Conservation (phyloP, 352 stramenopile genomes). For the Phytophthora pistaciae region DNA sequence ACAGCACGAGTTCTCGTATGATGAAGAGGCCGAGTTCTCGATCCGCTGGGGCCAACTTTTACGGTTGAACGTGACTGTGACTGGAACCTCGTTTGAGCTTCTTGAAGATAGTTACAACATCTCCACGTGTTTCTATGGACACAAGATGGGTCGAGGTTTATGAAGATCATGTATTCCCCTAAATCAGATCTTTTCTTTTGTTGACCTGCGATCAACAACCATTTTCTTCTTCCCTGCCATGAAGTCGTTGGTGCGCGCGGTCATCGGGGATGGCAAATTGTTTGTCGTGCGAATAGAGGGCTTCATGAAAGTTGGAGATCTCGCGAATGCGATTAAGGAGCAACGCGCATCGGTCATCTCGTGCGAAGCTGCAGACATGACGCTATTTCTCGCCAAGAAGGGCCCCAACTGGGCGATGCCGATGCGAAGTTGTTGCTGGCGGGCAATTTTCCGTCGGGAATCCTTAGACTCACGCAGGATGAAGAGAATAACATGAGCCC, state of each 20-base stretch:
- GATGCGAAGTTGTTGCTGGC: not conserved
- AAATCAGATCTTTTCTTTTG: no score
- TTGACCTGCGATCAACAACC: not conserved
- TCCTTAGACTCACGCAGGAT: not conserved
- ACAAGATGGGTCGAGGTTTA: no score
- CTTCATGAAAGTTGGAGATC: not conserved
- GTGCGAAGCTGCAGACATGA: slow-evolving; percentile 3
- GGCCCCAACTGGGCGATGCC: not conserved
- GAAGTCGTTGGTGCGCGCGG: not conserved
- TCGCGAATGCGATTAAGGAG: slow-evolving; percentile 1
- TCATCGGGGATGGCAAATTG: not conserved
- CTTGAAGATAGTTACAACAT: no score
- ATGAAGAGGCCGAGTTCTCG: no score
- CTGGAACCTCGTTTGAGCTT: no score
- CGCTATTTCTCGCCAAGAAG: slow-evolving; percentile 5
- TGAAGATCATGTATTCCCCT: no score
- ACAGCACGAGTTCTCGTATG: no score
- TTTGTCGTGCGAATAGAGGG: not conserved
- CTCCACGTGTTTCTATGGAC: no score
- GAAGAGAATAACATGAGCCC: not conserved
- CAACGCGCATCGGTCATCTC: not conserved
- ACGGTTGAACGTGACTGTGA: no score
- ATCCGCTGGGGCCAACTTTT: no score
- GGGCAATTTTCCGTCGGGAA: not conserved
- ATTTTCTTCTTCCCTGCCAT: not conserved